Conservation (phyloP, 352 stramenopile genomes). For the Pythium rishiriense region DNA sequence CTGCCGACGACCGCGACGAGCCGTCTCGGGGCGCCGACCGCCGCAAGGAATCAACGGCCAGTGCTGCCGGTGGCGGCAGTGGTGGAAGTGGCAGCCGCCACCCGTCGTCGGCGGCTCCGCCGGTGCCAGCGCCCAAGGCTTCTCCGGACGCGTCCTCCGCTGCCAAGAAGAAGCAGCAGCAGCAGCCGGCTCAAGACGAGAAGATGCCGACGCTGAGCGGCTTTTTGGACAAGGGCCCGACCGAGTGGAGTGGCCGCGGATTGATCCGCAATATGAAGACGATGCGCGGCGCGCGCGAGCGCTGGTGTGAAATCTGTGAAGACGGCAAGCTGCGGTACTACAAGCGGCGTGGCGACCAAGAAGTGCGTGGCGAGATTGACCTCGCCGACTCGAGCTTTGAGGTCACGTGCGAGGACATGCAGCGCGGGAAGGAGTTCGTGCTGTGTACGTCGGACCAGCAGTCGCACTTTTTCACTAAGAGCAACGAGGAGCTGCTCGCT, state of each 20-base stretch:
- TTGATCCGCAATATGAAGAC: conserved; percentile 85
- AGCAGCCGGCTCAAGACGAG: conserved; percentile 23
- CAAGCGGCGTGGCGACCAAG: conserved; percentile 81
- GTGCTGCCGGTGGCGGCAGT: neutral
- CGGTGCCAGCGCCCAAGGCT: neutral
- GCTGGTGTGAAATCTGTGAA: conserved; percentile 79
- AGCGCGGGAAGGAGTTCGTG: conserved; percentile 76
- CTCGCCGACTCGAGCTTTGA: conserved; percentile 78
- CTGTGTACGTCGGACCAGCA: conserved; percentile 82
- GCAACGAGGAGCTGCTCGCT: conserved; percentile 60
- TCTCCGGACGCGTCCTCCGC: neutral
- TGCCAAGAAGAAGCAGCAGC: conserved; percentile 24
- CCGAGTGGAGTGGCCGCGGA: conserved; percentile 75
- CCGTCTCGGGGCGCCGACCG: conserved; percentile 16
- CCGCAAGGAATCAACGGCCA: conserved; percentile 15
- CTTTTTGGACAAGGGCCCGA: conserved; percentile 87
- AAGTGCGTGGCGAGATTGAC: conserved; percentile 83
- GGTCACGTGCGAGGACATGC: conserved; percentile 76
- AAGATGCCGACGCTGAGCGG: conserved; percentile 76
- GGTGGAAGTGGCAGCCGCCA: neutral
- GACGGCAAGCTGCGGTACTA: conserved; percentile 84
- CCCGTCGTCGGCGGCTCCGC: neutral
- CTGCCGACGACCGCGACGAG: conserved; percentile 6
- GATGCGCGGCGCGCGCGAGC: conserved; percentile 81
- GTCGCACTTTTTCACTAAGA: conserved; percentile 86